A percentile compares a stretch with the other conserved stretches of the same genome.
phyloP scores from a whole-genome alignment of 2,329 filamentous ascomycete species.

The Sporothrix globosa region DNA sequence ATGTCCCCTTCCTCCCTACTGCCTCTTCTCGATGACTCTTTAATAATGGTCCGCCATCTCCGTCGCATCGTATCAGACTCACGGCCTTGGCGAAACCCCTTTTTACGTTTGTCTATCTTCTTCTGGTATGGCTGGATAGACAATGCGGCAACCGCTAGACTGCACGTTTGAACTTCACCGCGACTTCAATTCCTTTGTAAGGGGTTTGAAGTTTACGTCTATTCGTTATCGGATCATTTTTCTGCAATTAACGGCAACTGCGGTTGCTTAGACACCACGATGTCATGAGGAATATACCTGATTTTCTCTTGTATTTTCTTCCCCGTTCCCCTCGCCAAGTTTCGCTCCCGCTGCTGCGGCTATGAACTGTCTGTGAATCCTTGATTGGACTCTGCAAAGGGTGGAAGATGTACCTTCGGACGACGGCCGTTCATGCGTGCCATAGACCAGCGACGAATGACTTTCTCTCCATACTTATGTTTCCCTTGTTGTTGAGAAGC shows the following conservation, averaged over 20 bases:
- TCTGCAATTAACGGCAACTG: not conserved
- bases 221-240: conserved; percentile 9
- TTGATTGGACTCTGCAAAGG: not conserved
- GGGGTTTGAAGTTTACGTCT: not conserved
- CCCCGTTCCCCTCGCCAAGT: not conserved
- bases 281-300: conserved; percentile 20
- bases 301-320: conserved; percentile 6
- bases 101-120: not conserved
- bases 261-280: conserved; percentile 6
- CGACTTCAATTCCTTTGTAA: not conserved
- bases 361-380: not conserved
- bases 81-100: not conserved
- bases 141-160: not conserved
- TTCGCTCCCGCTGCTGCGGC: no score
- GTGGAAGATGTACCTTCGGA: no score
- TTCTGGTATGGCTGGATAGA: conserved; percentile 13
- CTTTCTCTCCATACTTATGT: not conserved
- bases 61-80: not conserved
- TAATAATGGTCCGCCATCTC: not conserved
- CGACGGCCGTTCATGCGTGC: no score
- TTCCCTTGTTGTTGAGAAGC: not conserved
- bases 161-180: no score
- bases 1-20: not conserved
- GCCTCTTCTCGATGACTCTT: not conserved
- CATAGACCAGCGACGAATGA: not conserved